These are phyloP conservation scores for Clavispora carvajalis DNA, from an alignment of 805 yeast genomes.

Conservation along the genomic window DNA sequence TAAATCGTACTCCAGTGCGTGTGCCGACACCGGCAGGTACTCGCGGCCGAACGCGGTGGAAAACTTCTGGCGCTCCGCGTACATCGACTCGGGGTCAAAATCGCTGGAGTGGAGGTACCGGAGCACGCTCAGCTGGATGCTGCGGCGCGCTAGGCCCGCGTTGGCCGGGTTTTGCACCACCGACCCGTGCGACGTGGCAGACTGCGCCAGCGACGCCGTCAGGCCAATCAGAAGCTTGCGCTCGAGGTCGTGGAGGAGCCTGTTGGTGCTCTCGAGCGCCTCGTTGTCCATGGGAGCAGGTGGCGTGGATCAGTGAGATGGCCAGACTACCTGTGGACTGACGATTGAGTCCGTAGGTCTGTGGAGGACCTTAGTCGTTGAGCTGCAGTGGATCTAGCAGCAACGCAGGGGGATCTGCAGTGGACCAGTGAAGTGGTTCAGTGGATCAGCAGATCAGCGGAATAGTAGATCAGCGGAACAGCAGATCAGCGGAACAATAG, in stretches of 20 bases:
- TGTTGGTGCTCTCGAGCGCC: slow-evolving; percentile 24
- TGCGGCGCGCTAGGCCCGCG: slow-evolving; percentile 21
- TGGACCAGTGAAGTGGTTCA: too few relatives aligned
- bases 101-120: slow-evolving; percentile 25
- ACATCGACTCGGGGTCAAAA: slow-evolving; percentile 33
- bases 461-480: too few relatives aligned
- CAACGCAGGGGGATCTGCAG: too few relatives aligned
- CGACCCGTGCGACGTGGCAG: slow-evolving; percentile 16
- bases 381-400: too few relatives aligned
- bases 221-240: slow-evolving; percentile 30
- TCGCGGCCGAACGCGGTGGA: slow-evolving; percentile 26
- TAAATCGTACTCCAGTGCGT: slow-evolving; percentile 3
- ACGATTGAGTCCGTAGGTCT: too few relatives aligned
- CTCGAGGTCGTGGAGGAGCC: slow-evolving; percentile 26
- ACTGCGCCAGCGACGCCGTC: slow-evolving; percentile 24
- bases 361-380: too few relatives aligned
- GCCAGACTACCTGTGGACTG: too few relatives aligned
- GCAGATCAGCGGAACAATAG: too few relatives aligned
- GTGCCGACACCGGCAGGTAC: slow-evolving; percentile 14
- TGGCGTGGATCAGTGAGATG: too few relatives aligned
- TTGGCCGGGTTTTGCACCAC: slow-evolving; percentile 18
- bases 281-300: slow-evolving; percentile 6
- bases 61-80: slow-evolving; percentile 30
- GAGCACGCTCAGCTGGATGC: slow-evolving; percentile 29
- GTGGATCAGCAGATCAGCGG: too few relatives aligned